A percentile compares a stretch with the other conserved stretches of the same genome.
These are phyloP conservation scores for Saturnispora ahearnii DNA, from an alignment of 805 yeast genomes.

Conservation along the genomic window DNA sequence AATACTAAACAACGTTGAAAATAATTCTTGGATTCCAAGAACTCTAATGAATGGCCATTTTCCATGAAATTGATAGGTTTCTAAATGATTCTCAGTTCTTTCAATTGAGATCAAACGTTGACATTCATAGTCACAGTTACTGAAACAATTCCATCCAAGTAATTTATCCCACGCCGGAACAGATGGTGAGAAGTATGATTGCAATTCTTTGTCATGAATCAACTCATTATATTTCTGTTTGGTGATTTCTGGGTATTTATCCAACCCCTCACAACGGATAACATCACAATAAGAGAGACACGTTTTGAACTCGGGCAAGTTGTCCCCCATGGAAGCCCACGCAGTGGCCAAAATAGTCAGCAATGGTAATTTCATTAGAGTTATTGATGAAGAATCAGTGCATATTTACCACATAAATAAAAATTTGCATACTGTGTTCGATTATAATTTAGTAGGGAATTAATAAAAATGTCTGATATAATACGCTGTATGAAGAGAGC, in stretches of 20 bases:
- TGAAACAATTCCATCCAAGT: slow-evolving; percentile 64
- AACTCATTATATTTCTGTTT: slow-evolving; percentile 20
- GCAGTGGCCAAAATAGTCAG: not conserved
- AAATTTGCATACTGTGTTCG: not conserved
- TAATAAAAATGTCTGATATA: slow-evolving; percentile 5
- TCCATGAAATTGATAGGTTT: slow-evolving; percentile 83
- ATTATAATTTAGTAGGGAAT: not conserved
- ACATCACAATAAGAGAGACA: slow-evolving; percentile 46
- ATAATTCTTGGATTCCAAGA: slow-evolving; percentile 77
- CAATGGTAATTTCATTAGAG: not conserved
- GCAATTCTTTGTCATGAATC: slow-evolving; percentile 26
- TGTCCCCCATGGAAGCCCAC: slow-evolving; percentile 52
- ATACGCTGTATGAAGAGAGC: slow-evolving; percentile 74
- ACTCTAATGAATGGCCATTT: slow-evolving; percentile 90
- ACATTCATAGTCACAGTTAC: slow-evolving; percentile 89
- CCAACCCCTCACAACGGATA: slow-evolving; percentile 20
- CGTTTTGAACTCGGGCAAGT: slow-evolving; percentile 44
- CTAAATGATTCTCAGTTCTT: slow-evolving; percentile 39
- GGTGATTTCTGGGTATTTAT: slow-evolving; percentile 19
- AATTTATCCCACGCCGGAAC: slow-evolving; percentile 34
- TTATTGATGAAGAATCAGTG: not conserved
- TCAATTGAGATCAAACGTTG: slow-evolving; percentile 64
- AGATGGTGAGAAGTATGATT: slow-evolving; percentile 33
- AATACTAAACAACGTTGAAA: slow-evolving; percentile 70
- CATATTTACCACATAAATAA: not conserved